phyloP scores from a whole-genome alignment of 768 basidiomycete species.

The Multifurca ochricompacta region DNA sequence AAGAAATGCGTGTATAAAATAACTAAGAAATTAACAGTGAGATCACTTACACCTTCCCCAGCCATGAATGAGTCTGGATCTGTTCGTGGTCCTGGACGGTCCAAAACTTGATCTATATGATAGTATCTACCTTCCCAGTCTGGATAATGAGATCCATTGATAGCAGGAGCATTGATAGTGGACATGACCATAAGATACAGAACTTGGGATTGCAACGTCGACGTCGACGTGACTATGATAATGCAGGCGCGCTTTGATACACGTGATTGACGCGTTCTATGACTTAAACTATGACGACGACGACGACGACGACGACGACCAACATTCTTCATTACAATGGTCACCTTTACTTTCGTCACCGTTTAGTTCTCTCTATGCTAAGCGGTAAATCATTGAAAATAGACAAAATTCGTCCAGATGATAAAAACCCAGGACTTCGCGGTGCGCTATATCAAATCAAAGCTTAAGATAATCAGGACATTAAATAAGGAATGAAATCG shows the following conservation, averaged over 20 bases:
- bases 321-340: slow-evolving; percentile 58
- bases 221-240: too few relatives aligned
- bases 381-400: slow-evolving; percentile 82
- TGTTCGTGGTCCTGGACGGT: slow-evolving; percentile 83
- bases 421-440: slow-evolving; percentile 92
- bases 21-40: background rate
- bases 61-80: slow-evolving; percentile 68
- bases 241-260: background rate
- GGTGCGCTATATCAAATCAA: slow-evolving; percentile 37
- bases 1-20: background rate
- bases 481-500: background rate
- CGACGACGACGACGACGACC: background rate
- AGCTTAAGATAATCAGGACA: background rate
- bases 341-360: slow-evolving; percentile 74
- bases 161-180: background rate
- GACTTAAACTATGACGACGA: background rate
- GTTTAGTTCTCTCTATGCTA: slow-evolving; percentile 82
- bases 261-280: slow-evolving; percentile 12
- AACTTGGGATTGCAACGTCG: background rate
- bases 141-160: slow-evolving; percentile 32
- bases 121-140: slow-evolving; percentile 64
- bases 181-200: background rate
- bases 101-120: slow-evolving; percentile 80
- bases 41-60: slow-evolving; percentile 61
- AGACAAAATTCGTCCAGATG: slow-evolving; percentile 80